Evolutionary conservation across 352 stramenopile species (phyloP).

Genomic region (Globisporangium cylindrosporum): DNA sequence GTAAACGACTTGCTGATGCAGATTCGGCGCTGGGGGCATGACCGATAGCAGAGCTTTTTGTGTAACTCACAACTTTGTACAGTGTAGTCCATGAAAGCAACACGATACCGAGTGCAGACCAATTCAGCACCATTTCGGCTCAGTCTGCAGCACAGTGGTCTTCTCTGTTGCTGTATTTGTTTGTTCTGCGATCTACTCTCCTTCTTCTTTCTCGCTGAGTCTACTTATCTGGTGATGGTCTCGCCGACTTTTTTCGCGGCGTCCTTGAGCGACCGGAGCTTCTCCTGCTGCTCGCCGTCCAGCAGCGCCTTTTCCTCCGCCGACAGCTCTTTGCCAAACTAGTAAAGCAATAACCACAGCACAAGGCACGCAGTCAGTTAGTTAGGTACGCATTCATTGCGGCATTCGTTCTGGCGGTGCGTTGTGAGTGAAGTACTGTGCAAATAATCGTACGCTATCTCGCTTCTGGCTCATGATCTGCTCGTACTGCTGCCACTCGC

Average conservation of each 20-base stretch:
- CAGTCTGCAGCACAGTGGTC: no score
- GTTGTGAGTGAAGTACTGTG: neutral
- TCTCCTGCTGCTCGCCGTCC: slow-evolving; percentile 63
- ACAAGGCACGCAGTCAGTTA: neutral
- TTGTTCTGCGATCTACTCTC: neutral
- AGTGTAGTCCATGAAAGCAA: no score
- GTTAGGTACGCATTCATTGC: neutral
- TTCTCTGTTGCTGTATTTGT: neutral
- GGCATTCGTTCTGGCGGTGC: neutral
- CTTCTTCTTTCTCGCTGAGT: neutral
- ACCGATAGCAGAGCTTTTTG: no score
- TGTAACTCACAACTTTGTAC: no score
- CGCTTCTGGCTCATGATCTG: slow-evolving; percentile 45
- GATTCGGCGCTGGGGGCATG: no score
- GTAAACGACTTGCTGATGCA: no score
- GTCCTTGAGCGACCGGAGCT: slow-evolving; percentile 66
- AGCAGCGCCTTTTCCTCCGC: slow-evolving; percentile 53
- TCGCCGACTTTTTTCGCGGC: slow-evolving; percentile 67
- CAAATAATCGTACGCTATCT: slow-evolving; percentile 31
- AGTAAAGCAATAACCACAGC: neutral
- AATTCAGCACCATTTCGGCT: no score
- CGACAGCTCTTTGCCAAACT: slow-evolving; percentile 75
- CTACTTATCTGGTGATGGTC: slow-evolving; percentile 36
- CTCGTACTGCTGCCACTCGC: slow-evolving; percentile 78
- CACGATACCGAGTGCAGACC: no score